phyloP scores from a whole-genome alignment of 345 rosid species.

The Trapa incisa region DNA sequence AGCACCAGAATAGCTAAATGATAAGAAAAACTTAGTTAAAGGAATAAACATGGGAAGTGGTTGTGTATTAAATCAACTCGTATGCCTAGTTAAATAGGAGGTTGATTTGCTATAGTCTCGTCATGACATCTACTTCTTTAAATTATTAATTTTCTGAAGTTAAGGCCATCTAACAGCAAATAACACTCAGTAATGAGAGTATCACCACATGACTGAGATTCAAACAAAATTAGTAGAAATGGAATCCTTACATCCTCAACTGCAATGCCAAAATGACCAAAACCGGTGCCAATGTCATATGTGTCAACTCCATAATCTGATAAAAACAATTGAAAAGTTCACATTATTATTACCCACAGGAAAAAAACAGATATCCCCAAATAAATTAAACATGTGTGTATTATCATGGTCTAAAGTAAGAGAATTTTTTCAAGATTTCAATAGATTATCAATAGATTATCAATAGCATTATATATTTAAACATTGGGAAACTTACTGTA shows the following conservation, averaged over 20 bases:
- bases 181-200: neutral
- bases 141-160: neutral
- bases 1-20: neutral
- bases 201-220: neutral
- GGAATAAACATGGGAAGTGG: neutral
- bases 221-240: neutral
- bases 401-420: too few species aligned
- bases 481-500: constrained; percentile 43
- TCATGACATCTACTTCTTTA: neutral
- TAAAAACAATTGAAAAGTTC: neutral
- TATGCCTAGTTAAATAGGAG: neutral
- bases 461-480: neutral
- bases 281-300: constrained; percentile 74
- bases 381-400: too few species aligned
- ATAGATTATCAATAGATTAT: neutral
- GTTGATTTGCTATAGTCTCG: neutral
- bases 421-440: neutral
- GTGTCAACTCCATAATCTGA: constrained; percentile 94
- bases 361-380: too few species aligned
- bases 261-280: constrained; percentile 96
- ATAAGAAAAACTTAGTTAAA: neutral
- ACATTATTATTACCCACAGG: neutral
- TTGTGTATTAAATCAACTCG: neutral
- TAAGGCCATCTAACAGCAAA: neutral
- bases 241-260: constrained; percentile 75